Percentiles rank a stretch among this genome's conserved stretches.
These are phyloP conservation scores for Debaryomycetaceae sp. DNA, from an alignment of 1,139 yeast genomes.

Conservation along the genomic window DNA sequence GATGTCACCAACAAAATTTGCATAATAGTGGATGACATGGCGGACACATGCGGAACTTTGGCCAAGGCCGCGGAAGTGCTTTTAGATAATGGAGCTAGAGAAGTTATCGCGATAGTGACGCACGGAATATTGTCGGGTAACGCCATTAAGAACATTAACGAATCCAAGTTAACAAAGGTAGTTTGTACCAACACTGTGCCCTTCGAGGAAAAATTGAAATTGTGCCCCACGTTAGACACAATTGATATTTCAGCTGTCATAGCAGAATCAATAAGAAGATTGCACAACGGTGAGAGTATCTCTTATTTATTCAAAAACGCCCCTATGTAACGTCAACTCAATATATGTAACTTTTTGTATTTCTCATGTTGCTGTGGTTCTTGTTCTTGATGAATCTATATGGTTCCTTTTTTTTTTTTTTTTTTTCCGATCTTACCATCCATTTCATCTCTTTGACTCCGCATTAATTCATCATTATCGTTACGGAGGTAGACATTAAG, in stretches of 20 bases:
- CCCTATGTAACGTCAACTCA: slow-evolving; percentile 20
- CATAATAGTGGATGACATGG: slow-evolving; percentile 77
- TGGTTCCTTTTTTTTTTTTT: too few relatives aligned
- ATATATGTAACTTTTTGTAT: too few relatives aligned
- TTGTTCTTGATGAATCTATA: too few relatives aligned
- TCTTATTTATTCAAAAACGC: slow-evolving; percentile 65
- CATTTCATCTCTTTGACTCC: too few relatives aligned
- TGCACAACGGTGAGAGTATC: slow-evolving; percentile 81
- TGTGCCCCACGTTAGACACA: slow-evolving; percentile 57
- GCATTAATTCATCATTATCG: too few relatives aligned
- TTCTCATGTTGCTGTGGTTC: too few relatives aligned
- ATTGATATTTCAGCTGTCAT: slow-evolving; percentile 70
- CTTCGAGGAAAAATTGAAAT: slow-evolving; percentile 46
- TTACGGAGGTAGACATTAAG: background rate
- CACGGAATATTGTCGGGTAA: slow-evolving; percentile 76
- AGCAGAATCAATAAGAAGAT: slow-evolving; percentile 78
- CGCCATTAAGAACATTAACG: slow-evolving; percentile 61
- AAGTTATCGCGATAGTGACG: slow-evolving; percentile 73
- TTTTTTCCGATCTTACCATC: too few relatives aligned
- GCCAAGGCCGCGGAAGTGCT: slow-evolving; percentile 73
- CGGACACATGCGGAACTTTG: slow-evolving; percentile 79
- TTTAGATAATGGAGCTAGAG: slow-evolving; percentile 59
- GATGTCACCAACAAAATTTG: slow-evolving; percentile 71
- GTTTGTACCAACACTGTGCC: slow-evolving; percentile 80
- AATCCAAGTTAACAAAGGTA: slow-evolving; percentile 54